Evolutionary conservation across 306 rosid species (phyloP), one percentile per base, ranked within the genome.

Genomic region (Cicer pinnatifidum): DNA sequence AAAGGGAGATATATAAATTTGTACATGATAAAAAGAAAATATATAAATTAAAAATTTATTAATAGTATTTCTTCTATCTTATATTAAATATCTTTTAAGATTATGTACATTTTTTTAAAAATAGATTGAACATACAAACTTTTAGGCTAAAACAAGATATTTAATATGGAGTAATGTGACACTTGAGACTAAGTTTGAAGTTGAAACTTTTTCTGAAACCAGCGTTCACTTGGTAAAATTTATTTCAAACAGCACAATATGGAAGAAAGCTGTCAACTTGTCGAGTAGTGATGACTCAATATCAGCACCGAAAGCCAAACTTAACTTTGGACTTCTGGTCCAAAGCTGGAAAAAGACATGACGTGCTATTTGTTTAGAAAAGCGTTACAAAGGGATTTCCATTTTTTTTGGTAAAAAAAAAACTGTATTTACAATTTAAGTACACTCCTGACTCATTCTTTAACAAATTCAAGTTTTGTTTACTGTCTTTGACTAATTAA

Each of bases 181-280:
- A 0, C 35, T 3, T 28, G 35, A 28, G 35, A 28, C 5, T 0
- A 3, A 28, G 35, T 28, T 28, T 28, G 35, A 28, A 28, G 35
- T 28, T 28, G 35, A 28, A 28, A 28, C 35, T 28, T 28, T 28
- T 50, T 20, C 10, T 6, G 8, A 50, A 50, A 13, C 4, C 5
- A 48, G 8, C 19, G 56, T 50, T 50, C 56, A 0, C 7, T 13
- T 50, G 16, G 7, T 28, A 28, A 50, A 50, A 50, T 13, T 57
- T 4, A 6, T 5, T 57, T 57, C 40, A 59, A 59, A 28, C 16
- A 37, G 6, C 3, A 37, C 20, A 4, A 6, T 20, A 9, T n/a
- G 47, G 12, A 13, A 62, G 67, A 62, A 38, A 62, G 46, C 67
- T 13, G 23, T 8, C 47, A 61, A 37, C 20, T 62, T 62, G 67